A percentile compares a stretch with the other conserved stretches of the same genome.
Evolutionary conservation across 1,139 yeast genomes (phyloP).

Genomic region (Hansenula lynferdii): DNA sequence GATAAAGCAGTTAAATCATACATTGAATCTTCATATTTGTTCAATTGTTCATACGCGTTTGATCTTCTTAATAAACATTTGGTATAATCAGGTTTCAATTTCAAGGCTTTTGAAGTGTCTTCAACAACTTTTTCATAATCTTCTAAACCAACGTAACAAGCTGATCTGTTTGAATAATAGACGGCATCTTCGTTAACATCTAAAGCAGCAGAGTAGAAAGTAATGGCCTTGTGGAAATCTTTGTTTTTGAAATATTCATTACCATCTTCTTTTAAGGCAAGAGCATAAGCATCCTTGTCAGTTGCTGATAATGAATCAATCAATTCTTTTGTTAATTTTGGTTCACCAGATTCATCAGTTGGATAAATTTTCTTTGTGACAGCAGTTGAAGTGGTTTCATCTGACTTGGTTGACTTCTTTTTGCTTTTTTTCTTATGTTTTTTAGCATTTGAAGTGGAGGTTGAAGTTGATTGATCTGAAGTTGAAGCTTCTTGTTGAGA

Average conservation of each 20-base stretch:
- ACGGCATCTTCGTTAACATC: slow-evolving; percentile 75
- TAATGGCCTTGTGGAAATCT: slow-evolving; percentile 68
- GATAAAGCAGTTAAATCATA: slow-evolving; percentile 87
- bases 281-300: slow-evolving; percentile 66
- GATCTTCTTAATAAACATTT: slow-evolving; percentile 84
- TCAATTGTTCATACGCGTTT: slow-evolving; percentile 80
- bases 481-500: slow-evolving; percentile 27
- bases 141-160: slow-evolving; percentile 82
- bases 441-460: no score
- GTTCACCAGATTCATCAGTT: slow-evolving; percentile 48
- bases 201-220: slow-evolving; percentile 74
- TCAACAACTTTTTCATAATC: slow-evolving; percentile 79
- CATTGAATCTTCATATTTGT: slow-evolving; percentile 78
- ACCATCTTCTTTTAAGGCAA: slow-evolving; percentile 85
- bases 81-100: slow-evolving; percentile 81
- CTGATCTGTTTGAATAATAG: slow-evolving; percentile 90
- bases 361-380: slow-evolving; percentile 34
- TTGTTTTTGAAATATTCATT: slow-evolving; percentile 71
- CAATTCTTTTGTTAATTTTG: slow-evolving; percentile 44
- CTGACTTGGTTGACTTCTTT: slow-evolving; percentile 3
- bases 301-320: slow-evolving; percentile 43
- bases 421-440: slow-evolving; percentile 35
- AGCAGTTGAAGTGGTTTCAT: slow-evolving; percentile 19
- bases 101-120: slow-evolving; percentile 83
- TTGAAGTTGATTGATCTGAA: no score